phyloP scores from a whole-genome alignment of 495 filamentous ascomycete species.

The Cairneyella variabilis region DNA sequence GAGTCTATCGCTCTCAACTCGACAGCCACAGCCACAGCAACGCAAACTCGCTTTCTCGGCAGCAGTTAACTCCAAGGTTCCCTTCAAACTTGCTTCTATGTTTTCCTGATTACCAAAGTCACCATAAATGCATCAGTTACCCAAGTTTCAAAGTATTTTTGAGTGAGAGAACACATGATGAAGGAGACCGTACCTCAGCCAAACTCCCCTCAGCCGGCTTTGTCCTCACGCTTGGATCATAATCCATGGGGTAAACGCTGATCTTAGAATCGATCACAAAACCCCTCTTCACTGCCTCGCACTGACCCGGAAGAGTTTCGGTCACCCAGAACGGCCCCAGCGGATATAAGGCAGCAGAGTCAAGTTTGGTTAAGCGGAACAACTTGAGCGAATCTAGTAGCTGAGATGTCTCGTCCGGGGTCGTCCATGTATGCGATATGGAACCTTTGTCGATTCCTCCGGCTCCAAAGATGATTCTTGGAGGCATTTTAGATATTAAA shows the following conservation, averaged over 20 bases:
- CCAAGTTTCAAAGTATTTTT: too few species aligned
- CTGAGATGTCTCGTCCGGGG: not conserved
- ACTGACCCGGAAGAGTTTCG: conserved; percentile 26
- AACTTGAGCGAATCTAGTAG: not conserved
- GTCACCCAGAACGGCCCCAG: conserved; percentile 3
- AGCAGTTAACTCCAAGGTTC: too few species aligned
- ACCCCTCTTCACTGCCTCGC: conserved; percentile 19
- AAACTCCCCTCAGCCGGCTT: conserved; percentile 4
- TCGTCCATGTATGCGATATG: conserved; percentile 10
- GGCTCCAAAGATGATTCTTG: conserved; percentile 12
- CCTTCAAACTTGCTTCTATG: too few species aligned
- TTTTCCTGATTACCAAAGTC: too few species aligned
- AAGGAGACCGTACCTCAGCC: conserved; percentile 5
- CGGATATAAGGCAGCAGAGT: conserved; percentile 10
- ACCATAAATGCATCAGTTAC: too few species aligned
- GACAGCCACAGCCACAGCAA: too few species aligned
- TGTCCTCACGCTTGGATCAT: not conserved
- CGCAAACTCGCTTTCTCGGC: too few species aligned
- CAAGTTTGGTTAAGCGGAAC: not conserved
- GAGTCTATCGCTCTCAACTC: too few species aligned
- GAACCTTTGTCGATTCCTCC: conserved; percentile 2
- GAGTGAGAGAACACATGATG: too few species aligned
- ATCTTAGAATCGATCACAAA: conserved; percentile 30
- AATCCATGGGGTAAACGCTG: conserved; percentile 1
- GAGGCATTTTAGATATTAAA: too few species aligned